Base-by-base conservation (phyloP, 164 flowering plant species). In the Berberis vulgaris region DNA sequence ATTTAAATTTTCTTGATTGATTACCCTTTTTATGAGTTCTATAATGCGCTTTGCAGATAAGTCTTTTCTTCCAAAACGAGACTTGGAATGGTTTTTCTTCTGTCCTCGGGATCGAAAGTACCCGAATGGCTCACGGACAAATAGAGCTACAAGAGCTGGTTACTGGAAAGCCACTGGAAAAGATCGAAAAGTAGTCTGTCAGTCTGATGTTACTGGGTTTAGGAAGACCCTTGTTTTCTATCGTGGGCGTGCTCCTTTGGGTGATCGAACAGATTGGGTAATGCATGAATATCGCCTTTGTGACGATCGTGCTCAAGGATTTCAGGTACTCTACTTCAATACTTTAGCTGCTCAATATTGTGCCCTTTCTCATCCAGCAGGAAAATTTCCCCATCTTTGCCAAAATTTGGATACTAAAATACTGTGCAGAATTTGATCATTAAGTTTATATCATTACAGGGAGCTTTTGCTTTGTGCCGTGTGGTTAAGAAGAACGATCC, bases 111-210 rank as follows among this genome's bases (percentile, higher is more conserved):
- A 89, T 62, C 71, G 80, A 12, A 92, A 92, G 72, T 92, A 92
- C 56, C 96, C 95, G 5, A 89, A 87, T 69, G 96, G 98, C 6
- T 89, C 91, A 8, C 79, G 96, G 43, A 83, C 96, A 49, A 92
- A 89, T 66, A 81, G 98, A 77, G 98, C 98, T 45, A 92, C 98
- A 59, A 82, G 69, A 78, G 81, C 88, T 45, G 98, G 98, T 49
- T 92, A 92, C 73, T 92, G 98, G 98, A 92, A 92, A 79, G 98
- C 96, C 70, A 92, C 98, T 26, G 98, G 98, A 45, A 92, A 92
- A 74, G 98, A 89, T 72, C 64, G 96, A 62, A 85, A 84, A 70
- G 73, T 92, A 40, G 77, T 72, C 0, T 86, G 89, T 53, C 78
- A 80, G 63, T 79, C 89, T 49, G 54, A 76, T 49, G 76, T 80